Evolutionary conservation across 345 rosid genomes (phyloP).

Genomic region (Laguncularia racemosa): DNA sequence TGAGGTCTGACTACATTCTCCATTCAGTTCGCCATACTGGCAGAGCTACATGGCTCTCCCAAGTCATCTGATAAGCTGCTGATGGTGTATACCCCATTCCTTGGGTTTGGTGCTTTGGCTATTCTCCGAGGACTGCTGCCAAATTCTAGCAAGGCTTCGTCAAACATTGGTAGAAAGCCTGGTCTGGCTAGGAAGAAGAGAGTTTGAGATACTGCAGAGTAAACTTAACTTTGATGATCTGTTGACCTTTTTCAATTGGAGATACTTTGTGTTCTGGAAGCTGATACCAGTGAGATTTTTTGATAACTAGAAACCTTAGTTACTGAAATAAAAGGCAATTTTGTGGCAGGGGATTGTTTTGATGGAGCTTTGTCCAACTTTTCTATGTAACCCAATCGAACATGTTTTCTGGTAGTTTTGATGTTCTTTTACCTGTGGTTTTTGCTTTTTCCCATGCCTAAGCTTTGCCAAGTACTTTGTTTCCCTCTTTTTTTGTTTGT

Average conservation of each 20-base stretch:
- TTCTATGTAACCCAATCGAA: too few relatives aligned
- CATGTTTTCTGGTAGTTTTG: too few relatives aligned
- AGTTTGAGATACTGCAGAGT: slow-evolving; percentile 21
- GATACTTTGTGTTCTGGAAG: neutral
- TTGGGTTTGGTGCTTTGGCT: slow-evolving; percentile 48
- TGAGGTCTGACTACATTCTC: neutral
- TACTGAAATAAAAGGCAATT: too few relatives aligned
- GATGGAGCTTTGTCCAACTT: too few relatives aligned
- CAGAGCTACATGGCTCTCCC: slow-evolving; percentile 52
- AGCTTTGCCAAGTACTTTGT: too few relatives aligned
- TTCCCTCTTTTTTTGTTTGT: too few relatives aligned
- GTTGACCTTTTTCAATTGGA: neutral
- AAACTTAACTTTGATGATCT: neutral
- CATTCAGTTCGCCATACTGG: slow-evolving; percentile 48
- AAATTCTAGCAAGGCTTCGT: slow-evolving; percentile 10
- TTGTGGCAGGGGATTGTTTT: too few relatives aligned
- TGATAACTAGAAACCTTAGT: too few relatives aligned
- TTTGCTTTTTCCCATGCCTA: too few relatives aligned
- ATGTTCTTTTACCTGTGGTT: too few relatives aligned
- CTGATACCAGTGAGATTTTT: neutral
- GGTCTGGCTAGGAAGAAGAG: slow-evolving; percentile 50
- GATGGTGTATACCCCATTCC: slow-evolving; percentile 48
- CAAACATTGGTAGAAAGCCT: slow-evolving; percentile 27
- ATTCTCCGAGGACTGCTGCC: slow-evolving; percentile 52
- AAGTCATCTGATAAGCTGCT: slow-evolving; percentile 51